A percentile compares a stretch with the other conserved stretches of the same genome.
These are phyloP conservation scores for Didymella keratinophila DNA, from an alignment of 2,329 filamentous ascomycete genomes.

Conservation along the genomic window DNA sequence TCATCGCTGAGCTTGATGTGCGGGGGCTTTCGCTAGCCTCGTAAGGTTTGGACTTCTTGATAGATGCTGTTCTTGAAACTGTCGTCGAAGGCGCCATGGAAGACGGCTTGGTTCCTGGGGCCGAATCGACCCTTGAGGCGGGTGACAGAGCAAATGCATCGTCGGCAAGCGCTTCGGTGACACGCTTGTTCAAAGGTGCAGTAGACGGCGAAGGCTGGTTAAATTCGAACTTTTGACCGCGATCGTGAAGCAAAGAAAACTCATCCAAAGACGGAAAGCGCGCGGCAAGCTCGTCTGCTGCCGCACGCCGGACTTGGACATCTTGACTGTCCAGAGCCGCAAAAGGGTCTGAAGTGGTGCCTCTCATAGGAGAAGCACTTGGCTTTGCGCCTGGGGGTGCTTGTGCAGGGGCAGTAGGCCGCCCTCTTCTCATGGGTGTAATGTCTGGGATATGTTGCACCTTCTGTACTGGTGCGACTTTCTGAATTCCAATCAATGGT, in stretches of 20 bases:
- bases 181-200: constrained; percentile 66
- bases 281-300: constrained; percentile 80
- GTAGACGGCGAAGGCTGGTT: constrained; percentile 56
- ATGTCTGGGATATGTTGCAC: constrained; percentile 84
- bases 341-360: constrained; percentile 82
- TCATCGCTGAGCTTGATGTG: constrained; percentile 45
- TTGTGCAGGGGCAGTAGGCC: constrained; percentile 66
- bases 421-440: constrained; percentile 89
- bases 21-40: constrained; percentile 26
- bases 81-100: constrained; percentile 43
- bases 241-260: constrained; percentile 87
- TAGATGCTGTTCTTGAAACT: constrained; percentile 43
- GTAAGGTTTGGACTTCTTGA: constrained; percentile 39
- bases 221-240: constrained; percentile 85
- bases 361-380: constrained; percentile 73
- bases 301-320: constrained; percentile 55
- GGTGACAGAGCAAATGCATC: constrained; percentile 74
- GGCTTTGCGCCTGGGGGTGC: constrained; percentile 59
- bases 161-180: constrained; percentile 81
- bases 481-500: constrained; percentile 76
- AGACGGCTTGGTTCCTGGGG: constrained; percentile 40
- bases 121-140: constrained; percentile 34
- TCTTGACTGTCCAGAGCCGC: constrained; percentile 81
- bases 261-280: constrained; percentile 92
- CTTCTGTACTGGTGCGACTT: constrained; percentile 75